Evolutionary conservation across 306 rosid genomes (phyloP).

Genomic region (Quercus wislizeni): DNA sequence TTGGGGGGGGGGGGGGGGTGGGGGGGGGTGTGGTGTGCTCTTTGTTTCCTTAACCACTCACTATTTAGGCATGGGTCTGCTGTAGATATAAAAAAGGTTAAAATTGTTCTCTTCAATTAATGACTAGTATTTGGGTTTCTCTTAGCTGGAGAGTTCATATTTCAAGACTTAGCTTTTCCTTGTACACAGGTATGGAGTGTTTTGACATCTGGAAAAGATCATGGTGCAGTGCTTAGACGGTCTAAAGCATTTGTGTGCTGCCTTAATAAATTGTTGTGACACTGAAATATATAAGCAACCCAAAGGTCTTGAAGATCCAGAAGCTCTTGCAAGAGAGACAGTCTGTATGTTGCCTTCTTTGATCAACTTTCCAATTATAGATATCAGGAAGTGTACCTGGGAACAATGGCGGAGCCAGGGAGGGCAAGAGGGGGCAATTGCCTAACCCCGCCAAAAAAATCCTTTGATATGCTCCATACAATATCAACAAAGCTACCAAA

Average conservation of each 20-base stretch:
- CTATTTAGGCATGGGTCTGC: neutral
- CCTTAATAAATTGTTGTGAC: constrained; percentile 54
- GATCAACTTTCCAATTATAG: constrained; percentile 17
- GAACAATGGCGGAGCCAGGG: no score
- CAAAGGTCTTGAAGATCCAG: constrained; percentile 74
- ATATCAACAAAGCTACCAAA: no score
- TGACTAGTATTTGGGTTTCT: neutral
- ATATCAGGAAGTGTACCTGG: constrained; percentile 5
- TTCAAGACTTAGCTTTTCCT: neutral
- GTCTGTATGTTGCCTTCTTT: constrained; percentile 60
- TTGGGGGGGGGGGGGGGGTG: no score
- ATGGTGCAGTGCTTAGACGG: constrained; percentile 89
- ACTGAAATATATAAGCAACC: constrained; percentile 49
- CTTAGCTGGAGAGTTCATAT: neutral
- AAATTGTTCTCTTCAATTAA: neutral
- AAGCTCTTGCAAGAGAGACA: constrained; percentile 82
- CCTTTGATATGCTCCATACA: no score
- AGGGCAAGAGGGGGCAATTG: no score
- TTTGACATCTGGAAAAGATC: constrained; percentile 62
- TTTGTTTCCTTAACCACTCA: neutral
- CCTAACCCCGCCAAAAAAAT: no score
- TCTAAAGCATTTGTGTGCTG: constrained; percentile 63
- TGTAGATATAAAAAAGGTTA: neutral
- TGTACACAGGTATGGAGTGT: constrained; percentile 74
- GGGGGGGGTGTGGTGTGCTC: neutral